Percentiles rank a stretch among this genome's conserved stretches.
These are phyloP conservation scores for Lachancea lanzarotensis DNA, from an alignment of 805 yeast species.

Conservation along the genomic window DNA sequence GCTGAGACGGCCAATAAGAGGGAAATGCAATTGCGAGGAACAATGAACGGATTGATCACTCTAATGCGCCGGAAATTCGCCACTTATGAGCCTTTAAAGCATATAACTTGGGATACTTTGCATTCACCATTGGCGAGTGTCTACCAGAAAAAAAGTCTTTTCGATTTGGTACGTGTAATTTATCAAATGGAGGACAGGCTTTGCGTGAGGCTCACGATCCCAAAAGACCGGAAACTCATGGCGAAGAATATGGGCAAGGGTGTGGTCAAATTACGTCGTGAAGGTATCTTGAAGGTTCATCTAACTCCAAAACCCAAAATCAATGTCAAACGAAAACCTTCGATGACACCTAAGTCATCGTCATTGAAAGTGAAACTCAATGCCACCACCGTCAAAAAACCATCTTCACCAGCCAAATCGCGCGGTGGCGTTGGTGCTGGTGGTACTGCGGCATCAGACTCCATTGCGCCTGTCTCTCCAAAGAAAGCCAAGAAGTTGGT, in stretches of 20 bases:
- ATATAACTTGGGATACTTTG: constrained; percentile 61
- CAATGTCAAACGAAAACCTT: constrained; percentile 1
- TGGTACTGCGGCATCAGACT: not conserved
- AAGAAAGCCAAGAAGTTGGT: constrained; percentile 11
- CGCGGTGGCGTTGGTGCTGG: constrained; percentile 6
- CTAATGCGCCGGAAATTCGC: constrained; percentile 24
- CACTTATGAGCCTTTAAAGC: constrained; percentile 48
- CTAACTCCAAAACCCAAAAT: constrained; percentile 19
- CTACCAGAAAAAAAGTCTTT: constrained; percentile 52
- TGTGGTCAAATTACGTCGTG: constrained; percentile 52
- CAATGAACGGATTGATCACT: constrained; percentile 21
- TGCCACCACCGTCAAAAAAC: constrained; percentile 2
- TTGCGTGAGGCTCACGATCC: constrained; percentile 57
- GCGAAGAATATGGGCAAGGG: constrained; percentile 51
- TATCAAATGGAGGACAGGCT: constrained; percentile 55
- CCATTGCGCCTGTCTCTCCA: constrained; percentile 3
- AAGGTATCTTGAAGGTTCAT: constrained; percentile 33
- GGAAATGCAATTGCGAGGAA: constrained; percentile 24
- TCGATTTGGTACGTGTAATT: constrained; percentile 59
- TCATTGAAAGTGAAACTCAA: constrained; percentile 16
- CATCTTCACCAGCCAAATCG: constrained; percentile 1
- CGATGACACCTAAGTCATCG: constrained; percentile 1
- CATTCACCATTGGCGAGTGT: constrained; percentile 56
- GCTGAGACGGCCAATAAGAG: constrained; percentile 18
- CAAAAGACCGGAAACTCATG: constrained; percentile 60